A percentile compares a stretch with the other conserved stretches of the same genome.
These are phyloP conservation scores for Phytophthora pluvialis DNA, from an alignment of 352 stramenopile genomes.

Conservation along the genomic window DNA sequence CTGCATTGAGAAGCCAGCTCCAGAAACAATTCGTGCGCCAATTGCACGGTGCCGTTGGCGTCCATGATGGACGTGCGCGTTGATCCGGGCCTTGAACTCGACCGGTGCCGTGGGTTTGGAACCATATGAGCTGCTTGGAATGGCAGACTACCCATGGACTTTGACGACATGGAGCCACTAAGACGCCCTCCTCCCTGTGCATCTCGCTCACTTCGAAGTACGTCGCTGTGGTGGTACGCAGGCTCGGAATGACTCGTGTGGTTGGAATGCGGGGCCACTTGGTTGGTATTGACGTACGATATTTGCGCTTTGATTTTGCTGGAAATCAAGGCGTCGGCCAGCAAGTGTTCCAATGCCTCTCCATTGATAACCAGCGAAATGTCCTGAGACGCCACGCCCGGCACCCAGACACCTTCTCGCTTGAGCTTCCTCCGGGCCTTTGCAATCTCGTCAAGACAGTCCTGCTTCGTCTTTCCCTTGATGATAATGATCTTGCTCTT, in stretches of 20 bases:
- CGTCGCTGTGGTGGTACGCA: slow-evolving; percentile 10
- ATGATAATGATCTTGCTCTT: slow-evolving; percentile 87
- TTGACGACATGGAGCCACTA: slow-evolving; percentile 55
- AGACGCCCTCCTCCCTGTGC: slow-evolving; percentile 7
- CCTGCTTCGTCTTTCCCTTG: slow-evolving; percentile 79
- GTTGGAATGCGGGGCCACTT: slow-evolving; percentile 22
- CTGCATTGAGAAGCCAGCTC: slow-evolving; percentile 87
- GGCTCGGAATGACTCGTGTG: slow-evolving; percentile 12
- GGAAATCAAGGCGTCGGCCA: slow-evolving; percentile 46
- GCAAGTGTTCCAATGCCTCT: slow-evolving; percentile 75
- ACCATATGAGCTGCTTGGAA: slow-evolving; percentile 28
- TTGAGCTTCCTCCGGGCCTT: slow-evolving; percentile 80
- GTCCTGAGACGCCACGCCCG: slow-evolving; percentile 70
- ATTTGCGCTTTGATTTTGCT: slow-evolving; percentile 25
- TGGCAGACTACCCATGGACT: slow-evolving; percentile 54
- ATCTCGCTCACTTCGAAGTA: slow-evolving; percentile 21
- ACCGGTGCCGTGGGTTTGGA: slow-evolving; percentile 39
- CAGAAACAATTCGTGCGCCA: slow-evolving; percentile 77
- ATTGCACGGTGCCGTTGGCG: slow-evolving; percentile 19
- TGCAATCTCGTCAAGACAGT: slow-evolving; percentile 83
- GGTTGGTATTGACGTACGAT: slow-evolving; percentile 23
- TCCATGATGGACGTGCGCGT: slow-evolving; percentile 43
- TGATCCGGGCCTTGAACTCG: slow-evolving; percentile 35
- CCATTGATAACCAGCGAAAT: slow-evolving; percentile 88
- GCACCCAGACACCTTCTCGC: slow-evolving; percentile 78